These are phyloP conservation scores for Phyllosticta paracitricarpa DNA, from an alignment of 2,329 filamentous ascomycete genomes.

Conservation along the genomic window DNA sequence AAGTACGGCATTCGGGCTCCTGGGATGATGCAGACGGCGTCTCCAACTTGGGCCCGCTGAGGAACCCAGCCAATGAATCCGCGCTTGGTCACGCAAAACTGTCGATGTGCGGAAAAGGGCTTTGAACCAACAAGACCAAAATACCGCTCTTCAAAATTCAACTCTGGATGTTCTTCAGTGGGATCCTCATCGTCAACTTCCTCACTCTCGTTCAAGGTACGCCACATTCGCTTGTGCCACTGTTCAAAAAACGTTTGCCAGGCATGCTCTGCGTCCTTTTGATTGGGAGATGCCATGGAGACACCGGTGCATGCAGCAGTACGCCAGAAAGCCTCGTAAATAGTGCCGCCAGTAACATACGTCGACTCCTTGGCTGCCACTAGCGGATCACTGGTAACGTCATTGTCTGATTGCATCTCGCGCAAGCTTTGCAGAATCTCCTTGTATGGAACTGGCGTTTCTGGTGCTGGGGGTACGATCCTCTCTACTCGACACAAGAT, in stretches of 20 bases:
- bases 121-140: neutral
- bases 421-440: neutral
- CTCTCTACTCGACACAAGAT: neutral
- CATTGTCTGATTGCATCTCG: neutral
- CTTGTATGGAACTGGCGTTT: neutral
- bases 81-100: constrained; percentile 12
- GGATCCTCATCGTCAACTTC: neutral
- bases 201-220: neutral
- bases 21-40: constrained; percentile 11
- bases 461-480: neutral
- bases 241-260: neutral
- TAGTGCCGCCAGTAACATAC: neutral
- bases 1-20: constrained; percentile 13
- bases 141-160: neutral
- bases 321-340: neutral
- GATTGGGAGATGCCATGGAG: no score
- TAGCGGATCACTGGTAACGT: neutral
- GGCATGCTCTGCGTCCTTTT: neutral
- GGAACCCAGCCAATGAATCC: constrained; percentile 14
- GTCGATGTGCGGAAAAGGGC: neutral
- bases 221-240: neutral
- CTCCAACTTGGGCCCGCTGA: neutral
- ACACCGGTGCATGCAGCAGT: neutral
- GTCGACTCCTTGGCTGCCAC: neutral
- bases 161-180: neutral